Percentiles rank a stretch among this genome's conserved stretches.
Conservation (phyloP, 179 eudicot genomes). For the Beta macrorhiza region DNA sequence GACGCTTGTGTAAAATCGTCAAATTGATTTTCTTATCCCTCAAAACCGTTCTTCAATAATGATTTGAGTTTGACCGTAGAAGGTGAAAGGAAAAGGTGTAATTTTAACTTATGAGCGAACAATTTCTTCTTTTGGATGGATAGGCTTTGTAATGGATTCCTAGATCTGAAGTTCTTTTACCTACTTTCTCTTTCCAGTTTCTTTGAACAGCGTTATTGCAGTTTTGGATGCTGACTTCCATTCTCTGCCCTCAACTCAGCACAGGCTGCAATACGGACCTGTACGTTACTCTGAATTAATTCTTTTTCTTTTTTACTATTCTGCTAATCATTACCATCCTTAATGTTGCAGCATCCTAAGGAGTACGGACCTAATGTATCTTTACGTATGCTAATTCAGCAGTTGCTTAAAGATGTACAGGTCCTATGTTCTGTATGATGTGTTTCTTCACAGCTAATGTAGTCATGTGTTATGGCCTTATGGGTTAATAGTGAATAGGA, state of each 20-base stretch:
- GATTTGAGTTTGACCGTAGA: neutral
- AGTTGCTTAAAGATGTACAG: neutral
- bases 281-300: constrained; percentile 37
- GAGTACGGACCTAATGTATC: neutral
- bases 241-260: constrained; percentile 88
- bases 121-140: neutral
- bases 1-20: neutral
- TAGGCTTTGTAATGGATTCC: neutral
- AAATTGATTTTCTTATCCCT: neutral
- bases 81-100: neutral
- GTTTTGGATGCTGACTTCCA: constrained; percentile 97
- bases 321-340: neutral
- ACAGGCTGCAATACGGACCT: constrained; percentile 90
- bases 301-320: neutral
- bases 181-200: constrained; percentile 49
- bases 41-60: neutral
- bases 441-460: neutral
- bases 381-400: neutral
- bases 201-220: constrained; percentile 94
- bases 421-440: neutral
- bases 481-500: neutral
- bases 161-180: constrained; percentile 8
- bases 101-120: neutral
- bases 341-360: neutral
- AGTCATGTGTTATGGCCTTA: neutral